Base-by-base conservation (phyloP, 495 filamentous ascomycete genomes). In the Aspergillus campestris region DNA sequence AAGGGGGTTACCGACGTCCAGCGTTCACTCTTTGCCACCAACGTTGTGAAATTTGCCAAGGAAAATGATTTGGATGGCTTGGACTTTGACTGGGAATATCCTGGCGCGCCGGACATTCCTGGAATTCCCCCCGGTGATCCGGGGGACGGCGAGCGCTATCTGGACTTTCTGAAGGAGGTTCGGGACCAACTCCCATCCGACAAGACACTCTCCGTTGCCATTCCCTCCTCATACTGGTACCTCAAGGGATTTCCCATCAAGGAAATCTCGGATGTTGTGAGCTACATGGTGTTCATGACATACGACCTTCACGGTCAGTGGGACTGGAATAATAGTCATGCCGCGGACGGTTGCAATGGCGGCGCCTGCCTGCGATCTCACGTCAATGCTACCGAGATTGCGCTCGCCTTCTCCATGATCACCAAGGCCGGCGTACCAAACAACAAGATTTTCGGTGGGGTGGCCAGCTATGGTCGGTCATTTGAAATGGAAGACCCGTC, bases 371-470 rank as follows among this genome's bases (percentile, higher is more conserved):
- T 72, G 3, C 56, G 66, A 14, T 61, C 54, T 7, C 69, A 74
- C 38, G 64, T 71, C 31, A 73, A 73, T 42, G 12, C 49, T 30
- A 70, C 71, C 3, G 71, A 75, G 50, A 73, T 66, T 3, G 40
- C 48, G 29, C 40, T 57, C 29, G 54, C 63, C 3, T 52, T 77
- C 1, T 41, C 57, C 10, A 73, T 76, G 69, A 59, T 76, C 11
- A 75, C 74, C 31, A 78, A 78, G 45, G 71, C 71, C 0, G 71
- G 72, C 11, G 67, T 72, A 1, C 63, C 61, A 0, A 33, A 53
- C 0, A 62, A 57, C 33, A 71, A 67, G 48, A 39, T 77, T 18
- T 7, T 66, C 1, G 62, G 71, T 12, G 66, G 71, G 8, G 50
- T 65, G 3, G 11, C 60, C 11, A 63, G 58, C 40, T 74, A 73